Base-by-base conservation (phyloP, 148 eudicot species). In the Dysphania ambrosioides region DNA sequence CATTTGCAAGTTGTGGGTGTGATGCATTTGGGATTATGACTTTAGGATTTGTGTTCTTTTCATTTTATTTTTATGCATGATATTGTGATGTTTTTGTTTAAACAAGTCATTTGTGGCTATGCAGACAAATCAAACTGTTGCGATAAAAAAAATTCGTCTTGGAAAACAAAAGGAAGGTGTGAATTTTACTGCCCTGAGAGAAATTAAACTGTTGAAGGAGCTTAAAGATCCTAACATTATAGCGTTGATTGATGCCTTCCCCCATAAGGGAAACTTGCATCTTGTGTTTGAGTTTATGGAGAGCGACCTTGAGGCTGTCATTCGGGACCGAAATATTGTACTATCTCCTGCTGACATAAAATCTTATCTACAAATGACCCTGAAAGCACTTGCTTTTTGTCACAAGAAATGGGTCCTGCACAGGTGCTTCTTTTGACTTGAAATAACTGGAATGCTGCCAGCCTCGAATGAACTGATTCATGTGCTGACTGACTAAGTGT, bases 151-250 rank as follows among this genome's bases (percentile, higher is more conserved):
- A 79, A 95, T 95, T 79, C 93, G 97, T 41, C 85, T 95, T 38
- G 98, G 98, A 65, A 95, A 91, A 80, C 98, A 92, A 84, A 95
- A 92, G 89, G 98, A 95, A 90, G 98, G 98, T 75, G 97, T 92
- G 40, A 95, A 95, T 77, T 92, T 95, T 58, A 95, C 98, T 31
- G 98, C 98, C 12, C 83, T 95, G 18, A 82, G 98, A 79, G 98
- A 95, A 85, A 92, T 95, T 70, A 95, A 95, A 71, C 72, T 95
- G 85, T 82, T 95, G 82, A 95, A 95, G 76, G 98, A 95, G 86
- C 89, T 95, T 19, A 90, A 86, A 78, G 90, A 92, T 62, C 92
- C 98, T 32, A 88, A 87, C 75, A 90, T 95, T 58, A 92, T 95
- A 26, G 92, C 88, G 79, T 76, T 95, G 84, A 95, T 87, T 72